Evolutionary conservation across 129 eudicot genomes (phyloP).

Genomic region (Artemisia tridentata): DNA sequence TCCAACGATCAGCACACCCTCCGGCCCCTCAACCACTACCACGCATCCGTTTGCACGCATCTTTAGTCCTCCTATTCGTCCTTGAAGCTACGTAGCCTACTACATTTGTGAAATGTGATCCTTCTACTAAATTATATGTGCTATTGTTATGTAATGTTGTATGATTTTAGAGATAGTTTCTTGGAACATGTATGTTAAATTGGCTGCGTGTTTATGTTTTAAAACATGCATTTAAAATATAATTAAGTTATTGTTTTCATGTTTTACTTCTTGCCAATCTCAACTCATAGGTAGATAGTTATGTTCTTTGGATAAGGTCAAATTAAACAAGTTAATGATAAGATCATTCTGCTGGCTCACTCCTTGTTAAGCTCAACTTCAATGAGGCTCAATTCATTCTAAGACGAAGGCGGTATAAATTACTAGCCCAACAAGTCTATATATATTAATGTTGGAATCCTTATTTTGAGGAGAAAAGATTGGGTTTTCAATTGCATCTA

Average conservation of each 20-base stretch:
- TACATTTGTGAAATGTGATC: background rate
- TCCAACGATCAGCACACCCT: slow-evolving; percentile 11
- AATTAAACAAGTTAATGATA: background rate
- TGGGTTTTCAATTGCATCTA: too few species aligned
- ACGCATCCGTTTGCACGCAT: slow-evolving; percentile 25
- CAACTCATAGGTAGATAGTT: background rate
- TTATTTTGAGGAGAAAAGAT: too few species aligned
- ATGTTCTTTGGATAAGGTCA: background rate
- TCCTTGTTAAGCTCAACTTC: background rate
- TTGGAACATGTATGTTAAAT: slow-evolving; percentile 13
- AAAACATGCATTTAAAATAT: background rate
- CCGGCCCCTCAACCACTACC: background rate
- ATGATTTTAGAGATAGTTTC: background rate
- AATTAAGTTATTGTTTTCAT: background rate
- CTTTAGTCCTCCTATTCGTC: slow-evolving; percentile 26
- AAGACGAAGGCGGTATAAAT: too few species aligned
- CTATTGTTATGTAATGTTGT: background rate
- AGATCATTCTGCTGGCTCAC: background rate
- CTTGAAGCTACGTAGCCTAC: slow-evolving; percentile 3
- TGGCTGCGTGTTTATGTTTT: background rate
- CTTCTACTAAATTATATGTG: background rate
- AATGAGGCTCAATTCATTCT: too few species aligned
- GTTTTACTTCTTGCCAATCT: background rate
- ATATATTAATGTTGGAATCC: too few species aligned
- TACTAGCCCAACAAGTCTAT: too few species aligned